phyloP scores from a whole-genome alignment of 306 rosid species.

The Lotus japonicus region DNA sequence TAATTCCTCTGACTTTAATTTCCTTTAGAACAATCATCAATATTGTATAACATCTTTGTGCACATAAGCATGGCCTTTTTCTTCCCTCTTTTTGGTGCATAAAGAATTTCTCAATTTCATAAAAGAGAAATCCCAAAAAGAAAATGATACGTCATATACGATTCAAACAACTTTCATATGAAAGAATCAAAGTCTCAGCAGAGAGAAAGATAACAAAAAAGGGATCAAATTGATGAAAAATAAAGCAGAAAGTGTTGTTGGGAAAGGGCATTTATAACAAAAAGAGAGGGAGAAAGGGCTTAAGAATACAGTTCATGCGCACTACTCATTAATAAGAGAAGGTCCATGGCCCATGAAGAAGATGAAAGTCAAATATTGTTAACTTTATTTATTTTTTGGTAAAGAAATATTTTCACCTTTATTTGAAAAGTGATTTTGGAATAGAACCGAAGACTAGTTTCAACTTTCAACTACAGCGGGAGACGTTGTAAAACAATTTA shows the following conservation, averaged over 20 bases:
- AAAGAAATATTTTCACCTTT: neutral
- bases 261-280: constrained; percentile 6
- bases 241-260: constrained; percentile 17
- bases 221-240: constrained; percentile 20
- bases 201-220: constrained; percentile 3
- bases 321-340: constrained; percentile 19
- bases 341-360: constrained; percentile 10
- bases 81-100: neutral
- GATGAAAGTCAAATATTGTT: constrained; percentile 18
- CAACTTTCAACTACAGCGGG: neutral
- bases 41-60: too few species aligned
- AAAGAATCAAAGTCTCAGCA: constrained; percentile 21
- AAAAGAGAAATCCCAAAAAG: neutral
- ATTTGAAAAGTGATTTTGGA: constrained; percentile 17
- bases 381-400: constrained; percentile 10
- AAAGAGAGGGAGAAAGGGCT: neutral
- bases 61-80: too few species aligned
- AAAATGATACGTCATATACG: neutral
- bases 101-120: neutral
- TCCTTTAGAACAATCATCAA: too few species aligned
- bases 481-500: too few species aligned
- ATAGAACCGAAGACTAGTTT: neutral
- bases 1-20: too few species aligned
- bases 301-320: constrained; percentile 32
- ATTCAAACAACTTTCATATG: neutral